These are phyloP conservation scores for Coffea humblotiana DNA, from an alignment of 305 asterid genomes.

Conservation along the genomic window DNA sequence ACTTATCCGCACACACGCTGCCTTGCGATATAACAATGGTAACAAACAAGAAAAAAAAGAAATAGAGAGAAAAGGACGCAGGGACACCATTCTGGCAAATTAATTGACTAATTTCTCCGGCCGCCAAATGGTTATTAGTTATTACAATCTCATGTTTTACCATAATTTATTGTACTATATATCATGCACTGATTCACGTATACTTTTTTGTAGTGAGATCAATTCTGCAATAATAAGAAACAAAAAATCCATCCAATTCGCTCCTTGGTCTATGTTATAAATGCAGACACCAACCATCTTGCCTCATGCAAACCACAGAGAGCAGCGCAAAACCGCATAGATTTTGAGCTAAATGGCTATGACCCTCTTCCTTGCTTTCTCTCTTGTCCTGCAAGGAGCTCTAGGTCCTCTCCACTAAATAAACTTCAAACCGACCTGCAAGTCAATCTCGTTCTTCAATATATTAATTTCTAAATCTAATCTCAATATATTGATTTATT, in stretches of 20 bases:
- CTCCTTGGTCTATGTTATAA: background rate
- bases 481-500: background rate
- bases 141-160: too few species aligned
- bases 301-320: background rate
- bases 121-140: too few species aligned
- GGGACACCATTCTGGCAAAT: too few species aligned
- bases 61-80: too few species aligned
- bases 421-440: background rate
- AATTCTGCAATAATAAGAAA: background rate
- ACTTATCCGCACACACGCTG: too few species aligned
- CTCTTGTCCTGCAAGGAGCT: conserved; percentile 13
- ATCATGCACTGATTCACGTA: too few species aligned
- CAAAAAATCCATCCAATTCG: background rate
- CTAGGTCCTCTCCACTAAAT: background rate
- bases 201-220: background rate
- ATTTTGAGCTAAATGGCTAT: conserved; percentile 3
- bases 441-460: background rate
- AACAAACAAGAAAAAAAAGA: too few species aligned
- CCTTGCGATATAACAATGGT: too few species aligned
- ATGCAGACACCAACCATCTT: background rate
- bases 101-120: too few species aligned
- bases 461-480: background rate
- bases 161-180: too few species aligned
- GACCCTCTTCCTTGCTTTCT: conserved; percentile 8
- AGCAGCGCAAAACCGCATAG: background rate